Percentiles rank a stretch among this genome's conserved stretches.
These are phyloP conservation scores for Umbelopsis isabellina DNA, from an alignment of 192 early-diverging fungal species.

Conservation along the genomic window DNA sequence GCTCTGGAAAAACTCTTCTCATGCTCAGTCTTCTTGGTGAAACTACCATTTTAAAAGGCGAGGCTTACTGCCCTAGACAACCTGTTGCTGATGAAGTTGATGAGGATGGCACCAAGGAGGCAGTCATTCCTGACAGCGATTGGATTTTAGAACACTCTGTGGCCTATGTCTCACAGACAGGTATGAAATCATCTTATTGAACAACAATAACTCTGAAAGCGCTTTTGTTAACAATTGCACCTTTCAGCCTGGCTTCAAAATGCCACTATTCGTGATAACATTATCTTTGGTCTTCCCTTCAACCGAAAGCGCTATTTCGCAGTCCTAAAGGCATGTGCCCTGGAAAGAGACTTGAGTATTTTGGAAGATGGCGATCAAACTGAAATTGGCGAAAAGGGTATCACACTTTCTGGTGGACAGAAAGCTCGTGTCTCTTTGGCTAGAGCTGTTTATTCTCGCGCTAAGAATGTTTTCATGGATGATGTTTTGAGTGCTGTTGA, in stretches of 20 bases:
- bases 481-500: slow-evolving; percentile 93
- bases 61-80: slow-evolving; percentile 36
- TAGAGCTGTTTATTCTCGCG: slow-evolving; percentile 80
- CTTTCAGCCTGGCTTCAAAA: slow-evolving; percentile 65
- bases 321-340: slow-evolving; percentile 60
- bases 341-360: slow-evolving; percentile 57
- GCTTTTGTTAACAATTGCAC: not conserved
- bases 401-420: slow-evolving; percentile 88
- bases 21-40: slow-evolving; percentile 76
- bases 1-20: slow-evolving; percentile 83
- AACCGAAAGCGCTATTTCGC: slow-evolving; percentile 56
- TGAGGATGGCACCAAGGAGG: not conserved
- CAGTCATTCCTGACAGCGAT: slow-evolving; percentile 31
- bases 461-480: slow-evolving; percentile 75
- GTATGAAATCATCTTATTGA: slow-evolving; percentile 2
- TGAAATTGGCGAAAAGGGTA: slow-evolving; percentile 81
- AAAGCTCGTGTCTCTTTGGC: slow-evolving; percentile 87
- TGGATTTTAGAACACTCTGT: slow-evolving; percentile 54
- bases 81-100: slow-evolving; percentile 17
- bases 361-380: slow-evolving; percentile 65
- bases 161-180: slow-evolving; percentile 74
- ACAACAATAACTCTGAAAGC: too few species aligned
- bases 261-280: slow-evolving; percentile 72
- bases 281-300: slow-evolving; percentile 64
- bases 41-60: slow-evolving; percentile 43